Conservation (phyloP, 2,329 filamentous ascomycete species). For the Alternaria viburni region DNA sequence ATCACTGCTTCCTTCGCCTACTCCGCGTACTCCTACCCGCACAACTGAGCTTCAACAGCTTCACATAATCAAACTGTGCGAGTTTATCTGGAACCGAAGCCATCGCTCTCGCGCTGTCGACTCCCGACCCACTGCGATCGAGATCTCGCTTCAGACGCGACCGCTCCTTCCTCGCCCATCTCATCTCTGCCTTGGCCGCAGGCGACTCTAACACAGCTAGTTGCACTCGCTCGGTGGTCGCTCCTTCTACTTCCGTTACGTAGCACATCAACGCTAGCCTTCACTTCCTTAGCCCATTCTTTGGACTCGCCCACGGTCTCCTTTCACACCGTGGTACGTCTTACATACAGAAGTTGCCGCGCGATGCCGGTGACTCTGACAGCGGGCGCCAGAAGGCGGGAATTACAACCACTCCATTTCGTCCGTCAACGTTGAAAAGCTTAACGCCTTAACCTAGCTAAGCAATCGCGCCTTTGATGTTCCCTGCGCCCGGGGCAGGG, state of each 20-base stretch:
- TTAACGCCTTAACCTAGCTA: not conserved
- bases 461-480: not conserved
- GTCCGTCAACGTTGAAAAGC: not conserved
- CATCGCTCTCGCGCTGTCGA: slow-evolving; percentile 1
- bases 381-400: not conserved
- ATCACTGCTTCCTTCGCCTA: slow-evolving; percentile 3
- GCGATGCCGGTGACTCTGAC: not conserved
- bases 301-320: not conserved
- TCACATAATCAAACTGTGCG: not conserved
- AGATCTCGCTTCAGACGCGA: slow-evolving; percentile 6
- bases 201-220: not conserved
- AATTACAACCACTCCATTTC: not conserved
- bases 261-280: not conserved
- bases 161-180: not conserved
- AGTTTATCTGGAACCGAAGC: slow-evolving; percentile 1
- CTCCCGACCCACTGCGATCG: slow-evolving; percentile 1
- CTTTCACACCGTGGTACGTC: not conserved
- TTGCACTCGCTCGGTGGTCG: not conserved
- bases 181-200: not conserved
- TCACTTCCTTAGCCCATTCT: not conserved
- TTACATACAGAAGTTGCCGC: not conserved
- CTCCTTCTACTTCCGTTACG: not conserved
- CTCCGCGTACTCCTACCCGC: not conserved
- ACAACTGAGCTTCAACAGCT: not conserved
- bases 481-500: not conserved